Evolutionary conservation across 495 filamentous ascomycete species (phyloP).

Genomic region (Podospora conica): DNA sequence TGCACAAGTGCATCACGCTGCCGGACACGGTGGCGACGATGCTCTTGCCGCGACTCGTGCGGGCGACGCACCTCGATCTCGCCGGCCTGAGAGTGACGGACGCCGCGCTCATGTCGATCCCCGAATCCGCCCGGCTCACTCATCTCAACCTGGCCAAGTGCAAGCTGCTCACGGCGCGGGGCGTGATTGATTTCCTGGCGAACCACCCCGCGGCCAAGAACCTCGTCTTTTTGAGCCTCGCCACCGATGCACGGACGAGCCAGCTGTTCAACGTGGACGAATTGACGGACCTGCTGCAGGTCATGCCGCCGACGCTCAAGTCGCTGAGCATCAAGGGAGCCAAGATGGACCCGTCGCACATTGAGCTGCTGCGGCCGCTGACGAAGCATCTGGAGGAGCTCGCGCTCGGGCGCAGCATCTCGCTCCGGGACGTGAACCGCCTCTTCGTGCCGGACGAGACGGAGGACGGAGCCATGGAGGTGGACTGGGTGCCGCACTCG

Average conservation of each 20-base stretch:
- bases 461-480: constrained; percentile 23
- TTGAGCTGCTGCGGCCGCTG: constrained; percentile 59
- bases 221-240: constrained; percentile 69
- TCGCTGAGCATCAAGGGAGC: constrained; percentile 75
- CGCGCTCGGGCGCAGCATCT: constrained; percentile 63
- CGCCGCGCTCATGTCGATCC: constrained; percentile 64
- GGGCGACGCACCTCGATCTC: constrained; percentile 75
- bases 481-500: constrained; percentile 53
- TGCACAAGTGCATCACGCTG: constrained; percentile 78
- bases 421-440: constrained; percentile 56
- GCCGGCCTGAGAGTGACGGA: constrained; percentile 75
- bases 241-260: constrained; percentile 67
- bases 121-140: constrained; percentile 63
- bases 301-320: constrained; percentile 60
- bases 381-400: constrained; percentile 80
- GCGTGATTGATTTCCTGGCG: constrained; percentile 64
- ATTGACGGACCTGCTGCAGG: constrained; percentile 58
- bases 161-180: constrained; percentile 58
- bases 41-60: constrained; percentile 61
- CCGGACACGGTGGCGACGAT: constrained; percentile 60
- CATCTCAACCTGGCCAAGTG: constrained; percentile 79
- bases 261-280: constrained; percentile 63
- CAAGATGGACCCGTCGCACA: constrained; percentile 59
- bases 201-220: constrained; percentile 64
- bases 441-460: constrained; percentile 47